These are phyloP conservation scores for Lactifluus piperatus DNA, from an alignment of 768 basidiomycete genomes.

Conservation along the genomic window DNA sequence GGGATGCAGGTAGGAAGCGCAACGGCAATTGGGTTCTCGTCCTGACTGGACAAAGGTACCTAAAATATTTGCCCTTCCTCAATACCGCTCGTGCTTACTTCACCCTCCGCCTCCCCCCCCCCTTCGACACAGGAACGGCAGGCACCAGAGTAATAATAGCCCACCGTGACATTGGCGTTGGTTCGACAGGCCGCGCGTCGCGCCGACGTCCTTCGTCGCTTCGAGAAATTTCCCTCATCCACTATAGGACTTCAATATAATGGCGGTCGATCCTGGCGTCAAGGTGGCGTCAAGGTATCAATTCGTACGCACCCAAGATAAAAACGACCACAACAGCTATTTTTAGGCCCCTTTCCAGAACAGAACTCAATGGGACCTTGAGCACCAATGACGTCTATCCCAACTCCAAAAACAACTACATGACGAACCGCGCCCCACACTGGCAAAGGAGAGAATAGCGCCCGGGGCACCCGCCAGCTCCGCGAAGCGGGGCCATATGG, in stretches of 20 bases:
- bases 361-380: slow-evolving; percentile 31
- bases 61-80: not conserved
- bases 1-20: slow-evolving; percentile 45
- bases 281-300: no score
- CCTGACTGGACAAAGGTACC: slow-evolving; percentile 56
- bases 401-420: slow-evolving; percentile 18
- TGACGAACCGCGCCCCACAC: slow-evolving; percentile 10
- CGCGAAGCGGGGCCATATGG: slow-evolving; percentile 34
- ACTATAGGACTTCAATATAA: slow-evolving; percentile 42
- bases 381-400: no score
- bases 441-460: not conserved
- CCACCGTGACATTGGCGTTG: not conserved
- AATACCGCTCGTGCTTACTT: no score
- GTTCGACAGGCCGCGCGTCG: slow-evolving; percentile 30
- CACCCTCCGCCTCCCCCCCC: no score
- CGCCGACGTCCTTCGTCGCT: no score
- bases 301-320: slow-evolving; percentile 41
- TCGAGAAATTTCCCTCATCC: slow-evolving; percentile 28
- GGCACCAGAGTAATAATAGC: slow-evolving; percentile 8
- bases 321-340: slow-evolving; percentile 29
- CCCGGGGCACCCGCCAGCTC: slow-evolving; percentile 5
- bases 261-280: slow-evolving; percentile 42
- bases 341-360: slow-evolving; percentile 21
- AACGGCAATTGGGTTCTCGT: slow-evolving; percentile 60
- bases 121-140: slow-evolving; percentile 39